phyloP scores from a whole-genome alignment of 1,139 yeast genomes.

The Diutina sp. region DNA sequence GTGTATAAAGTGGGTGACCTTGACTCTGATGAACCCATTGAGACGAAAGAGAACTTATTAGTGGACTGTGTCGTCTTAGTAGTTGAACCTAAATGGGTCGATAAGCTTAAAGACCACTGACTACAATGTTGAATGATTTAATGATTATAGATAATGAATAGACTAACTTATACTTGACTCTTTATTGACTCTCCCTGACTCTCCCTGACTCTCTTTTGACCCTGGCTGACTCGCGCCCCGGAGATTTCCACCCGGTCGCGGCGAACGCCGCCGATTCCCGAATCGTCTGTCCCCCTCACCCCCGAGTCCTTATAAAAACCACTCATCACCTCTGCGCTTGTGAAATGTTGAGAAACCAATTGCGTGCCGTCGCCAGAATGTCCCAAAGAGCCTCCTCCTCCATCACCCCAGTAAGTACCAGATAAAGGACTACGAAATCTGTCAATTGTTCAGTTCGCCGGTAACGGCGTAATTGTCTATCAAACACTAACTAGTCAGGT shows the following conservation, averaged over 20 bases:
- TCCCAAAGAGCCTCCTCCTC: not conserved
- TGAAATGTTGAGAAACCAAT: conserved; percentile 1
- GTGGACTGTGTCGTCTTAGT: conserved; percentile 31
- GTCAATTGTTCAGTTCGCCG: not conserved
- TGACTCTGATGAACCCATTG: conserved; percentile 7
- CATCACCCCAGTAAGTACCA: not conserved
- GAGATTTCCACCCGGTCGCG: not conserved
- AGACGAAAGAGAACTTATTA: conserved; percentile 14
- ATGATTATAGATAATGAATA: too few relatives aligned
- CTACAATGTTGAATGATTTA: too few relatives aligned
- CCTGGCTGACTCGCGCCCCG: not conserved
- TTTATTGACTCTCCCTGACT: not conserved
- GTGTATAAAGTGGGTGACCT: conserved; percentile 8
- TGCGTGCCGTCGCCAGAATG: not conserved
- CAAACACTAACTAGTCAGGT: not conserved
- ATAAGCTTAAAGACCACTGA: not conserved
- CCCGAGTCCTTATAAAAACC: not conserved
- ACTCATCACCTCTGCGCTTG: not conserved
- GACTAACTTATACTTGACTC: not conserved
- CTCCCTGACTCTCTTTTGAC: not conserved
- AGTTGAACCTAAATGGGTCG: conserved; percentile 35
- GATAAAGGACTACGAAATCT: too few relatives aligned
- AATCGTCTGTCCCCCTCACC: not conserved
- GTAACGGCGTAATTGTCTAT: not conserved
- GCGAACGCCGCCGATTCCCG: not conserved